A percentile compares a stretch with the other conserved stretches of the same genome.
Evolutionary conservation across 2,329 filamentous ascomycete genomes (phyloP).

Genomic region (Rutstroemia sydowiana): DNA sequence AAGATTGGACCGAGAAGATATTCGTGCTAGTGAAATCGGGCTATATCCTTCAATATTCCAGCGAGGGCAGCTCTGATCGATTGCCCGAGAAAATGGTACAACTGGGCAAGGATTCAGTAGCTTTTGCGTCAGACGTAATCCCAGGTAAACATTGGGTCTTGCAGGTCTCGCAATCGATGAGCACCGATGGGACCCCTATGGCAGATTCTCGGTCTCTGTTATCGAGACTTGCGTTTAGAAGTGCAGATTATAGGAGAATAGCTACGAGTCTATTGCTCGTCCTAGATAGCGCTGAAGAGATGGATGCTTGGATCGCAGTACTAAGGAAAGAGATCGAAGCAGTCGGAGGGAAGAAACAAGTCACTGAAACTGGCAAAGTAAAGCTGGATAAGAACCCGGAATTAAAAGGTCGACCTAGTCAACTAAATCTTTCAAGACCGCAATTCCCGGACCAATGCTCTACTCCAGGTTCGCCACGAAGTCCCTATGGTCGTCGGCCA

Average conservation of each 20-base stretch:
- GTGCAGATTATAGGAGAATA: constrained; percentile 44
- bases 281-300: constrained; percentile 63
- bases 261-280: constrained; percentile 64
- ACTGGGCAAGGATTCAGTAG: constrained; percentile 66
- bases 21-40: constrained; percentile 64
- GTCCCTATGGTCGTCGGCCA: constrained; percentile 11
- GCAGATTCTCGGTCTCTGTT: constrained; percentile 54
- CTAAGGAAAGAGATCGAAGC: constrained; percentile 64
- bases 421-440: constrained; percentile 23
- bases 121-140: constrained; percentile 73
- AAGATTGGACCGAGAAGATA: constrained; percentile 65
- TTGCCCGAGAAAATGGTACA: constrained; percentile 67
- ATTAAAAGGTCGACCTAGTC: constrained; percentile 23
- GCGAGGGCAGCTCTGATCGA: constrained; percentile 62
- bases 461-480: constrained; percentile 17
- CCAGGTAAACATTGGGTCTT: constrained; percentile 75
- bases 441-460: constrained; percentile 19
- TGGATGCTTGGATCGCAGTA: constrained; percentile 67
- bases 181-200: constrained; percentile 45
- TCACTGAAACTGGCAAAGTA: constrained; percentile 51
- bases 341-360: constrained; percentile 57
- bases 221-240: constrained; percentile 55
- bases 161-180: constrained; percentile 62
- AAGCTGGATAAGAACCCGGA: constrained; percentile 35
- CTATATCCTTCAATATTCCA: constrained; percentile 67